phyloP scores from a whole-genome alignment of 495 filamentous ascomycete species.

The Astrocystis sublimbata region DNA sequence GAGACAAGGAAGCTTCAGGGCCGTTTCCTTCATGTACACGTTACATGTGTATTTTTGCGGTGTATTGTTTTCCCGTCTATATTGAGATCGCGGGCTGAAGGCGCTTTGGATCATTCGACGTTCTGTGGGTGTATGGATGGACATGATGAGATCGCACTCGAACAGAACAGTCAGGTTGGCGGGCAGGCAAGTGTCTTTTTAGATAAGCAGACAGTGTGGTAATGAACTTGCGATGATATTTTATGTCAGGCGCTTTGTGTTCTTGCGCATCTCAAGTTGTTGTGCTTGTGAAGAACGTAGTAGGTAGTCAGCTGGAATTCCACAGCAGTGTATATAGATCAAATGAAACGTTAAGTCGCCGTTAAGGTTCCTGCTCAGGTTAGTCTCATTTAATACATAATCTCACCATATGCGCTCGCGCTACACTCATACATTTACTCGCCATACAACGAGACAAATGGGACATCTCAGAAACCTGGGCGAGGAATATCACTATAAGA shows the following conservation, averaged over 20 bases:
- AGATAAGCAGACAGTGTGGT: constrained; percentile 8
- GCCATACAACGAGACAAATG: too few species aligned
- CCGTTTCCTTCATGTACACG: constrained; percentile 3
- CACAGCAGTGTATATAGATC: too few species aligned
- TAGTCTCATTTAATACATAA: too few species aligned
- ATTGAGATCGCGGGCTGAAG: background rate
- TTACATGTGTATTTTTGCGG: constrained; percentile 5
- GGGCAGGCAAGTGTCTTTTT: background rate
- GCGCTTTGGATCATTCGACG: constrained; percentile 7
- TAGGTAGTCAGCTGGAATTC: too few species aligned
- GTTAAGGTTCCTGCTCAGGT: too few species aligned
- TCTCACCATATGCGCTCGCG: too few species aligned
- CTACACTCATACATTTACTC: too few species aligned
- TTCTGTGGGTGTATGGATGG: background rate
- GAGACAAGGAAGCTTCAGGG: background rate
- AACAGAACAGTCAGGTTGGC: background rate
- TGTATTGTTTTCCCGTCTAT: constrained; percentile 3
- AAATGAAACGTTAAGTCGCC: too few species aligned
- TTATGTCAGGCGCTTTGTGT: background rate
- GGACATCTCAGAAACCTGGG: too few species aligned
- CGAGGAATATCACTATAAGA: too few species aligned
- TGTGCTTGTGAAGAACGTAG: background rate
- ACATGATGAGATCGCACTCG: too few species aligned
- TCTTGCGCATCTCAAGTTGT: background rate
- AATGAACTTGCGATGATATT: constrained; percentile 11